Percentiles rank a stretch among this genome's conserved stretches.
These are phyloP conservation scores for Fraxinus quadrangulata DNA, from an alignment of 257 asterid genomes.

Conservation along the genomic window DNA sequence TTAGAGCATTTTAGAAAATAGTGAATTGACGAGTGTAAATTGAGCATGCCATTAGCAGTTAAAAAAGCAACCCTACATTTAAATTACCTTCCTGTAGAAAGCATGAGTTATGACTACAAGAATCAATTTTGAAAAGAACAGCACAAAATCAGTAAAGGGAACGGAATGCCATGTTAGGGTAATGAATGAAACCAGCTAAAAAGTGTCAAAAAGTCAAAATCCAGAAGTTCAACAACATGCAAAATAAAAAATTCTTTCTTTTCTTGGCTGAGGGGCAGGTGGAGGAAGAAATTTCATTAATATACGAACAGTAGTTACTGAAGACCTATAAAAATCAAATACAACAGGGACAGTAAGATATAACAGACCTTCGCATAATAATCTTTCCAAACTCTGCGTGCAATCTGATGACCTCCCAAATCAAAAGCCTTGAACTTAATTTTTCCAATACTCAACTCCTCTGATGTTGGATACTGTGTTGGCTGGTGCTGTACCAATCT, in stretches of 20 bases:
- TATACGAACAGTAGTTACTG: background rate
- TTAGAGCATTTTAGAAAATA: background rate
- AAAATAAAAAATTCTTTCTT: background rate
- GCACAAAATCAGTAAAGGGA: background rate
- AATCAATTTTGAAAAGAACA: background rate
- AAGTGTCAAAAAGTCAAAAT: background rate
- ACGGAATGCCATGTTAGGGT: background rate
- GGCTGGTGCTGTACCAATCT: conserved; percentile 10
- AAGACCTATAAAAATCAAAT: background rate
- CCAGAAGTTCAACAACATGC: background rate
- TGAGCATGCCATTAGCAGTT: background rate
- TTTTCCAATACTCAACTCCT: conserved; percentile 1
- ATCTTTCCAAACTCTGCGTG: conserved; percentile 8
- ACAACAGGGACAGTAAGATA: background rate
- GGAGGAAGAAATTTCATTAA: background rate
- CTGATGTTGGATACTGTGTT: conserved; percentile 6
- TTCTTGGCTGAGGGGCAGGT: background rate
- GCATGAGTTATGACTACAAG: background rate
- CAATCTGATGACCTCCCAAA: conserved; percentile 2
- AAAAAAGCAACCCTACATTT: background rate
- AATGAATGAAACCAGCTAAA: background rate
- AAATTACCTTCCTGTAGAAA: background rate
- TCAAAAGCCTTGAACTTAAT: conserved; percentile 4
- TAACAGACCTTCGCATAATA: conserved; percentile 1
- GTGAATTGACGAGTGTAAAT: background rate